Base-by-base conservation (phyloP, 768 basidiomycete species). In the Sarcodon aspratus region DNA sequence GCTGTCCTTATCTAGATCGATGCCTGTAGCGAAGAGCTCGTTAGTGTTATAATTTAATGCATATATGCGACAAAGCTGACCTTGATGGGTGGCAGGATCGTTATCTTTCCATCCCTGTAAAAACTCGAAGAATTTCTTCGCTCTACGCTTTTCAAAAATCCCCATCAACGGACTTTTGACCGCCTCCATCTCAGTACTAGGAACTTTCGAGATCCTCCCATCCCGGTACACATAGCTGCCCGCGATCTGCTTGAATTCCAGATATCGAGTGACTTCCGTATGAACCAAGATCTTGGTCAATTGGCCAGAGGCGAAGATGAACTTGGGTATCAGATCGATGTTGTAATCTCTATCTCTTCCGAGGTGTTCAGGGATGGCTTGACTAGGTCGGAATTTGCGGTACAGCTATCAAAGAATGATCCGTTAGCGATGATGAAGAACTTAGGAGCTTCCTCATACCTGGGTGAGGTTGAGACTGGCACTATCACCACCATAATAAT, bases 201-300 rank as follows among this genome's bases (percentile, higher is more conserved):
- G 96, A 9, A 99, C 96, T 68, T 99, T 99, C 52, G 89, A 91
- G 68, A 99, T 96, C 69, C 68, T 87, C 46, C 93, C 92, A 65
- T 98, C 95, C 48, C 95, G 84, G 65, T 93, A 97, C 51, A 99
- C 96, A 67, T 85, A 99, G 63, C 89, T 93, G 48, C 95, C 96
- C 0, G 96, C 92, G 67, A 99, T 97, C 71, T 97, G 95, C 74
- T 98, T 99, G 76, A 99, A 99, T 64, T 98, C 96, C 60, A 99
- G 84, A 69, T 99, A 99, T 52, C 93, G 85, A 37, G 89, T 94
- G 53, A 99, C 96, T 63, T 99, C 93, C 55, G 96, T 98, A 72
- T 98, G 94, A 37, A 99, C 93, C 54, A 99, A 85, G 67, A 99
- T 98, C 68, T 85, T 86, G 47, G 94, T 96, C 61, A 99, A 83